Base-by-base conservation (phyloP, 148 eudicot genomes). In the Bassia scoparia region DNA sequence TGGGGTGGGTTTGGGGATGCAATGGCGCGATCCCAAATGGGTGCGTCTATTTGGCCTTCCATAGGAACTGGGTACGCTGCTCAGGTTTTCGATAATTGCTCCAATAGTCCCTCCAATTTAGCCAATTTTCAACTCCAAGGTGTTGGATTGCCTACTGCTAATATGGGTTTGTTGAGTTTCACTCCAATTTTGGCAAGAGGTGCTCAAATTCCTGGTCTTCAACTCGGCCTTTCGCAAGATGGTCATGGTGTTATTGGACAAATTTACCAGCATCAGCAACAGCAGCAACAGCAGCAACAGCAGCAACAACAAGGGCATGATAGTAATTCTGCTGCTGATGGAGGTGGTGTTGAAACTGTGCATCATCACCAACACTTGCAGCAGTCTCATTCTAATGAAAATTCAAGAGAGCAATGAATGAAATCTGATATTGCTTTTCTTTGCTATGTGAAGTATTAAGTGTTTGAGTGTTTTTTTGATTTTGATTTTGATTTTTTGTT, bases 171-270 rank as follows among this genome's bases (percentile, higher is more conserved):
- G 3, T 81, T 91, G 75, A 92, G 86, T 77, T 92, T 89, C 76
- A 79, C 86, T 0, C 92, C 95, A 30, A 86, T 92, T 82, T 82
- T 89, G 80, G 83, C 81, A 1, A 68, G 85, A 23, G 82, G 74
- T 15, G 69, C 76, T 70, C 90, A 87, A 61, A 61, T 88, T 59
- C 88, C 91, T 14, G 97, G 96, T 9, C 77, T 92, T 67, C 91
- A 92, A 72, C 85, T 92, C 20, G 98, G 96, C 35, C 70, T 92
- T 4, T 83, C 93, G 26, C 98, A 90, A 58, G 93, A 90, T 38
- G 88, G 88, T 11, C 87, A 84, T 62, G 72, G 87, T 71, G 87
- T 72, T 83, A 79, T 72, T 75, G 84, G 74, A 60, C 96, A 86
- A 68, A 72, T 90, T 59, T 93, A 89, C 70, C 92, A 89, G 74